Evolutionary conservation across 345 rosid genomes (phyloP), one percentile per base, ranked within the genome.

Genomic region (Murraya paniculata): DNA sequence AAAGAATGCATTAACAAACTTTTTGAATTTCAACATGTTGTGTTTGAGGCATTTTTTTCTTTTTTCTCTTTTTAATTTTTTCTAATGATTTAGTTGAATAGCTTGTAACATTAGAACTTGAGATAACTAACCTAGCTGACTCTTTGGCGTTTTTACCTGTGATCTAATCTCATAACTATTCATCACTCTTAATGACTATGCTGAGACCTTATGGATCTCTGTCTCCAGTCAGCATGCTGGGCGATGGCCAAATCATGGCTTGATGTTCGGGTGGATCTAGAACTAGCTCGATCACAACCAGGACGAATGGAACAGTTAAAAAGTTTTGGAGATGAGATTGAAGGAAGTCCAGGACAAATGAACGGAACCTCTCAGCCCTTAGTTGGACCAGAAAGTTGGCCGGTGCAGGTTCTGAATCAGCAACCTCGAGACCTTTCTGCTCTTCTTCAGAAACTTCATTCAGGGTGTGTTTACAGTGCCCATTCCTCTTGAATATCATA

Each of bases 231-330:
- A 84, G 99, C 98, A 28, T 96, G 97, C 89, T 96, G 99, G 99
- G 98, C 94, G 9, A 89, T 96, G 92, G 94, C 97, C 76, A 96
- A 90, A 81, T 96, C 98, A 48, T 94, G 99, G 99, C 98, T 96
- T 88, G 98, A 91, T 85, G 87, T 90, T 81, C 99, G 88, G 85
- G 95, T 96, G 85, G 99, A 94, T 87, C 74, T 91, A 77, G 98
- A 94, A 83, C 82, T 96, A 69, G 90, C 97, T 78, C 86, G 83
- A 65, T 85, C 85, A 78, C 88, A 87, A 80, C 94, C 91, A 71
- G 95, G 93, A 66, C 88, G 89, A 84, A 76, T 86, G 80, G 92
- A 89, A 70, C 90, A 82, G 80, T 85, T 92, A 71, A 90, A 88
- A 86, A 88, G 84, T 77, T 86, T 83, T 81, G 87, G 85, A 78